Evolutionary conservation across 1,284 basidiomycete genomes (phyloP).

Genomic region (Trichosporon coremiiforme): DNA sequence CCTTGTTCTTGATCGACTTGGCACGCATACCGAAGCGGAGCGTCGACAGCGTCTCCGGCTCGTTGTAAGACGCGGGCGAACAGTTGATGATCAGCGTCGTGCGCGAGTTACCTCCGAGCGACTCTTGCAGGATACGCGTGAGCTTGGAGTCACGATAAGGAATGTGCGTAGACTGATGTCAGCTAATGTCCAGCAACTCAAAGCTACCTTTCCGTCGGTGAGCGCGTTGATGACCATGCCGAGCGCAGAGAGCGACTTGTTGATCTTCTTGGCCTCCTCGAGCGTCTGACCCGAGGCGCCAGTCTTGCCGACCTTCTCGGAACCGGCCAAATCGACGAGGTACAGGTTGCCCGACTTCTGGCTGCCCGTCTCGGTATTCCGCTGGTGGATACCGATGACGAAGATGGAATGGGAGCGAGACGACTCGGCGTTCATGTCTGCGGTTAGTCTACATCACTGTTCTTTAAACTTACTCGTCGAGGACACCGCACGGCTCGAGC

Average conservation of each 20-base stretch:
- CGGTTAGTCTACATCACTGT: constrained; percentile 1
- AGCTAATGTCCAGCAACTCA: neutral
- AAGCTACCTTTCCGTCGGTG: constrained; percentile 83
- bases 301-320: constrained; percentile 98
- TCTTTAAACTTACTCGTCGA: constrained; percentile 71
- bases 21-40: constrained; percentile 98
- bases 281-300: constrained; percentile 98
- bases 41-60: constrained; percentile 94
- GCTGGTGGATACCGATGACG: constrained; percentile 93
- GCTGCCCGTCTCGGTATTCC: constrained; percentile 92
- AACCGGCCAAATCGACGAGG: constrained; percentile 97
- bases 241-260: constrained; percentile 94
- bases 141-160: constrained; percentile 99
- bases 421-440: constrained; percentile 99
- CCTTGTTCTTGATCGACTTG: constrained; percentile 99
- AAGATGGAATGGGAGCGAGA: constrained; percentile 99
- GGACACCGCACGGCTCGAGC: constrained; percentile 85
- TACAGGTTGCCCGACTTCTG: constrained; percentile 97
- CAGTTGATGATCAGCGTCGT: constrained; percentile 99
- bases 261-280: constrained; percentile 99
- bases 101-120: constrained; percentile 96
- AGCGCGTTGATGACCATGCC: constrained; percentile 99
- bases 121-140: constrained; percentile 99
- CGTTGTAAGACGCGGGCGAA: constrained; percentile 95
- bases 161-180: constrained; percentile 82